phyloP scores from a whole-genome alignment of 1,284 basidiomycete species.

The Quambalaria eucalypti region DNA sequence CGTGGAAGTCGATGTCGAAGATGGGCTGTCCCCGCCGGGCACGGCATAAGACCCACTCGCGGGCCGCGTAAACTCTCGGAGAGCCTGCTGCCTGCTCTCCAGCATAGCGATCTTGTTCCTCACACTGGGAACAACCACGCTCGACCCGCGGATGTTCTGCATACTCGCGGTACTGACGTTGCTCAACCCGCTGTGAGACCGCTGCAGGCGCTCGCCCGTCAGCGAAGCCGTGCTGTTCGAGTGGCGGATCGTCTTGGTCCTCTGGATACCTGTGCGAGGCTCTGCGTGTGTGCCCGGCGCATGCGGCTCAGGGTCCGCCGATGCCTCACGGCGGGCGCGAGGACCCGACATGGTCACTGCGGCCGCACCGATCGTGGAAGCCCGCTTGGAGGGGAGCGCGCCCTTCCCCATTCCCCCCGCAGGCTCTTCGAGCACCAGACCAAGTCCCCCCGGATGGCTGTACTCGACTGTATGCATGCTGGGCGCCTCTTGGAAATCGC shows the following conservation, averaged over 20 bases:
- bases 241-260: conserved; percentile 9
- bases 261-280: no score
- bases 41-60: background rate
- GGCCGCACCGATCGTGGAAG: background rate
- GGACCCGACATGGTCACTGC: background rate
- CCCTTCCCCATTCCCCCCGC: background rate
- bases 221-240: conserved; percentile 21
- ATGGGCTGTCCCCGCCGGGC: background rate
- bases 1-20: background rate
- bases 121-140: conserved; percentile 31
- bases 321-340: background rate
- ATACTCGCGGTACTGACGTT: conserved; percentile 14
- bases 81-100: conserved; percentile 18
- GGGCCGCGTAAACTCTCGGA: conserved; percentile 21
- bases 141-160: conserved; percentile 21
- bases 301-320: background rate
- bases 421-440: no score
- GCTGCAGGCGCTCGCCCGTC: background rate
- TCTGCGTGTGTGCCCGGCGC: background rate
- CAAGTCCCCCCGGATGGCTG: no score
- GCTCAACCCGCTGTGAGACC: no score
- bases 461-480: no score
- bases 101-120: conserved; percentile 40
- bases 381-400: background rate
- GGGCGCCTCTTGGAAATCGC: background rate